Base-by-base conservation (phyloP, 1,284 basidiomycete genomes). In the Ustilago esculenta region DNA sequence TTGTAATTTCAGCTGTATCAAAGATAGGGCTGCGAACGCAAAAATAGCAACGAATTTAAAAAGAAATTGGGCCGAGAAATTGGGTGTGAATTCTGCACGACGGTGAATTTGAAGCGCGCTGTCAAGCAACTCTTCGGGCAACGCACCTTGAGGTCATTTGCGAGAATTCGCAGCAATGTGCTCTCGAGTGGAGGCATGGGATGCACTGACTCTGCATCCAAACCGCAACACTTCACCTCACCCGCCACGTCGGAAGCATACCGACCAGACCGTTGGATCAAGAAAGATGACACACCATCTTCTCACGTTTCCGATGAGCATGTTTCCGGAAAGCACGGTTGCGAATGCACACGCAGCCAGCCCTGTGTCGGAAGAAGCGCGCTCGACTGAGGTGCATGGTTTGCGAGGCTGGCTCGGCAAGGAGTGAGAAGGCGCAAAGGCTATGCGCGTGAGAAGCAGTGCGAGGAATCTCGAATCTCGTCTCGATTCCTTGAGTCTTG, bases 91-190 rank as follows among this genome's bases (percentile, higher is more conserved):
- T n/a, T n/a, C n/a, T n/a, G n/a, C n/a, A n/a, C n/a, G n/a, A n/a
- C n/a, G n/a, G n/a, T n/a, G n/a, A n/a, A n/a, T n/a, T n/a, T n/a
- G n/a, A n/a, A n/a, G n/a, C n/a, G n/a, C n/a, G n/a, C n/a, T n/a
- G n/a, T n/a, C n/a, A 15, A 37, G 20, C 3, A 18, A 25, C 20
- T n/a, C 17, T 14, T 9, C 49, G 30, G n/a, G 10, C 21, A 43
- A 47, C 39, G 59, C 52, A 55, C 52, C 29, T 18, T 63, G 52
- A 63, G 48, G 59, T 63, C 52, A 63, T 63, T 29, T 36, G 21
- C 39, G 35, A 21, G 42, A 12, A 11, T 21, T 27, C 9, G 30
- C 17, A 21, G 42, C 48, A 50, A 49, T 42, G 58, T 49, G 51
- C 43, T 17, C 56, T n/a, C 15, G 34, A 20, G 56, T 51, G 50